Base-by-base conservation (phyloP, 306 rosid genomes). In the Erythrophleum fordii region DNA sequence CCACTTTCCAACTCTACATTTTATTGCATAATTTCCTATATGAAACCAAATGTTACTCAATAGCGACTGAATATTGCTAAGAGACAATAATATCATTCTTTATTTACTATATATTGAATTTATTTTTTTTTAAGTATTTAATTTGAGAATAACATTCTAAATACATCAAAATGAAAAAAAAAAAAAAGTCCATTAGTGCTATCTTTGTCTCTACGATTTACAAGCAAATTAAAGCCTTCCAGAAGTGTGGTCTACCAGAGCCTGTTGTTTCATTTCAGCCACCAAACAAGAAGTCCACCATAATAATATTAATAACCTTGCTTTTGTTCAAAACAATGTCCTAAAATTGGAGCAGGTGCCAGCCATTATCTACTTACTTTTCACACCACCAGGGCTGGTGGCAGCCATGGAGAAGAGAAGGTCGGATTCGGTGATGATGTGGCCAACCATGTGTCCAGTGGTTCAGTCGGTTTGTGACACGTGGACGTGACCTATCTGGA, bases 1-100 rank as follows among this genome's bases (percentile, higher is more conserved):
- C 88, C 74, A 61, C 22, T 61, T 61, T 26, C 39, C 39, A 91
- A 84, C 90, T 83, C 94, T 84, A 73, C 85, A 58, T 25, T 25
- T 59, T 5, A 25, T 26, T 5, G n/a, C 37, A 26, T 12, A 5
- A 26, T 26, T 59, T 59, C 6, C 37, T 13, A 13, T 25, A 17
- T 13, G 37, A 26, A 26, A 25, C 9, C 66, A 23, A 55, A 25
- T 14, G 6, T 4, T 23, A 12, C 2, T 55, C 25, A 53, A n/a
- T 20, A 7, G 12, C 8, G 11, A 5, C 59, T 20, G 26, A 53
- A 26, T n/a, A n/a, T 20, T 53, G 25, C 12, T 22, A 10, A 9
- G 64, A 58, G 3, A 25, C 34, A 23, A 23, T 29, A 58, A 25
- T 25, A 22, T 9, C n/a, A n/a, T n/a, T n/a, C n/a, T n/a, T n/a